Evolutionary conservation across 2,329 filamentous ascomycete genomes (phyloP).

Genomic region (Penicillium sp.): DNA sequence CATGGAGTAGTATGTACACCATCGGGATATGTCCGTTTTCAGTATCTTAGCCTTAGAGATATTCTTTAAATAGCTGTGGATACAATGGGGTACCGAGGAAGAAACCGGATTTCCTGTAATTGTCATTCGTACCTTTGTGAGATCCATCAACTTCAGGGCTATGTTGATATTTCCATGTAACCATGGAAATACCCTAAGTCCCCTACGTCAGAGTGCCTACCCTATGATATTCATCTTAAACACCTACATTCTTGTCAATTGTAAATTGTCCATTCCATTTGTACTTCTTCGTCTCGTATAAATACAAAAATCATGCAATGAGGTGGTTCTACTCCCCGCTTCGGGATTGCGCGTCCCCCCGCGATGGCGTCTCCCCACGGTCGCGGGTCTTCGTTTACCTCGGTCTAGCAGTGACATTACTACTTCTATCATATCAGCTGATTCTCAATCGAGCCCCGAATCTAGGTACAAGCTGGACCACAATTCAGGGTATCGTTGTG

Average conservation of each 20-base stretch:
- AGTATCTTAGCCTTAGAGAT: neutral
- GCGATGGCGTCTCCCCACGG: neutral
- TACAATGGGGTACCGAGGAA: neutral
- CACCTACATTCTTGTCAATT: neutral
- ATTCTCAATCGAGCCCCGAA: conserved; percentile 15
- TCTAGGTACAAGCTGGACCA: conserved; percentile 1
- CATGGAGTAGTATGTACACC: neutral
- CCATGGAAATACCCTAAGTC: neutral
- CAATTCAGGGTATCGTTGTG: neutral
- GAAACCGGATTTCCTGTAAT: neutral
- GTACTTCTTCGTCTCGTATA: neutral
- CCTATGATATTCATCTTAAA: neutral
- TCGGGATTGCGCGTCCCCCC: neutral
- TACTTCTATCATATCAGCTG: conserved; percentile 21
- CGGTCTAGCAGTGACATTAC: conserved; percentile 11
- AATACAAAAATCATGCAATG: conserved; percentile 8
- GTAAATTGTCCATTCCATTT: neutral
- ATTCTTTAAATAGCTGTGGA: neutral
- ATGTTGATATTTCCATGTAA: neutral
- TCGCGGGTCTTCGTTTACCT: conserved; percentile 18
- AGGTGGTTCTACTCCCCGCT: neutral
- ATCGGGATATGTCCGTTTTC: neutral
- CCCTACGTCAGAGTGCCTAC: conserved; percentile 2
- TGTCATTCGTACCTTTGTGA: neutral
- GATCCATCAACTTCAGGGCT: neutral